Evolutionary conservation across 2,329 filamentous ascomycete species (phyloP), one percentile per base, ranked within the genome.

Genomic region (Pestalotiopsis sp.): DNA sequence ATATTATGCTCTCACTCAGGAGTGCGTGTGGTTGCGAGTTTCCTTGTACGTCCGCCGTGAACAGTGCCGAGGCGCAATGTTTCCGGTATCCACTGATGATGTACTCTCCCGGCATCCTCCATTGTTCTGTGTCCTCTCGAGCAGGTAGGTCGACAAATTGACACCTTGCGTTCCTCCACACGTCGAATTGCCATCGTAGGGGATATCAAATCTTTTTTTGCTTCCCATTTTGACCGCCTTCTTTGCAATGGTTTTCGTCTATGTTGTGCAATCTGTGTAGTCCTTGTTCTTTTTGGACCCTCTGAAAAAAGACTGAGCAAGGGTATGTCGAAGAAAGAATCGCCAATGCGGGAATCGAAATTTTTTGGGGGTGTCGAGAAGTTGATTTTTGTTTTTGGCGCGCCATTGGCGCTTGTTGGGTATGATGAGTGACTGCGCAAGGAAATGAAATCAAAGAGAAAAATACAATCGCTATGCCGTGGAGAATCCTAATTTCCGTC

Each of bases 381-480:
- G 73, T 75, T 73, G 71, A 73, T 77, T 71, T 36, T 71, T 71
- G 64, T 74, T 71, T 71, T 70, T 72, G 67, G 70, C 2, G 70
- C 68, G 73, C 71, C 74, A 65, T 38, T 69, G 66, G 69, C 74
- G 76, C 77, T 72, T 69, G 76, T 73, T 75, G 77, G 77, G 77
- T 79, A 79, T 79, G 31, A 36, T 36, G 77, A 77, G 72, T 71
- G 72, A 23, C n/a, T 27, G 70, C 69, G 72, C 77, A 77, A 71
- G 71, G 75, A 76, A 75, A 71, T 73, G 12, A 71, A 73, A 73
- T 70, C 69, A 74, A 73, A 72, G 77, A 73, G 77, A 78, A 76
- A 77, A 76, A 80, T 52, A 52, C 45, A 80, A 80, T 82, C 82
- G 82, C 82, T 84, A 79, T 83, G 82, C 82, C 81, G 81, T 82